Base-by-base conservation (phyloP, 2,329 filamentous ascomycete species). In the Chrysoporthe deuterocubensis region DNA sequence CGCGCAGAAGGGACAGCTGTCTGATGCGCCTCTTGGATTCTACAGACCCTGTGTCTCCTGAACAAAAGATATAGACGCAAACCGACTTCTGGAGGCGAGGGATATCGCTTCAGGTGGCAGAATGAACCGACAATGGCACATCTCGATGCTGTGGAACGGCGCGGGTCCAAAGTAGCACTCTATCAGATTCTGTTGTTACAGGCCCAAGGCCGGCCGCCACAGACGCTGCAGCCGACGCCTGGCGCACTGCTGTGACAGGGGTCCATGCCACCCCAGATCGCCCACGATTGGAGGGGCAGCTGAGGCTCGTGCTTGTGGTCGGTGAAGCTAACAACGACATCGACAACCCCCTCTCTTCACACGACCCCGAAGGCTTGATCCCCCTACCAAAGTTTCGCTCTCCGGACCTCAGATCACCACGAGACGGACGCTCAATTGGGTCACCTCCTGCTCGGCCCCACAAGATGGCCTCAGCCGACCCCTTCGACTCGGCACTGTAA, bases 401-500 rank as follows among this genome's bases (percentile, higher is more conserved):
- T 32, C 16, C 14, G 57, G 14, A 59, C 5, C 32, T 8, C 34
- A 48, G 48, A 50, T 65, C 43, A 46, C 40, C 18, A 43, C 32
- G n/a, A 9, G 18, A 6, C 14, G 7, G 13, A 57, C 4, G 7
- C 26, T 13, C 16, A n/a, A 13, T 46, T 16, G 26, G 32, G 18
- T 43, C 56, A 8, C 40, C 8, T 11, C 11, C 56, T 34, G 16
- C 43, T 26, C 68, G 69, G 32, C 48, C 43, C 13, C 65, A 2
- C 26, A 65, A 62, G 52, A 85, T 85, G 83, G 79, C 83, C 71
- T 78, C 84, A 75, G 83, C 84, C 74, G 90, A 92, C 74, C 89
- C 89, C 8, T 92, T 91, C 76, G 91, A 94, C 79, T 92, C 90
- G 76, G 91, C 91, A 67, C 88, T 93, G 91, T 93, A 85, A 79